phyloP scores from a whole-genome alignment of 1,284 basidiomycete genomes.

The Cerrena zonata region DNA sequence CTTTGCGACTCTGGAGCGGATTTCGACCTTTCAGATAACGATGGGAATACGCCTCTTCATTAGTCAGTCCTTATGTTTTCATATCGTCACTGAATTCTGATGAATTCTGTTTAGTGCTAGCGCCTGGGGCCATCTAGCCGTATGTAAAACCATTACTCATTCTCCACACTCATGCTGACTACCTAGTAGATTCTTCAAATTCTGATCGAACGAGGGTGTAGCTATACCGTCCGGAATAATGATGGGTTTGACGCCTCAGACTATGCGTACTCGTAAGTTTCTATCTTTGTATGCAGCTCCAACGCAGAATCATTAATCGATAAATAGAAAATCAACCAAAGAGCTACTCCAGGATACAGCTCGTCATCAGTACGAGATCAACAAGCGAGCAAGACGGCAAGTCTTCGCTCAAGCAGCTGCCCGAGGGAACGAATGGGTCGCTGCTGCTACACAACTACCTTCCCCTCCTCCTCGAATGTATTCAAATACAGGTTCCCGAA shows the following conservation, averaged over 20 bases:
- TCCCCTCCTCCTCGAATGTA: constrained; percentile 22
- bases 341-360: constrained; percentile 75
- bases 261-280: constrained; percentile 84
- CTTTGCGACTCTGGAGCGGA: constrained; percentile 85
- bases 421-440: constrained; percentile 54
- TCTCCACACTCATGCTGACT: constrained; percentile 15
- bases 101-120: constrained; percentile 54
- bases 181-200: constrained; percentile 69
- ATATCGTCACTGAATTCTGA: constrained; percentile 1
- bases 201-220: constrained; percentile 83
- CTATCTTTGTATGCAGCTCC: too few relatives aligned
- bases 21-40: constrained; percentile 79
- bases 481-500: constrained; percentile 35
- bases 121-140: constrained; percentile 76
- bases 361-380: constrained; percentile 66
- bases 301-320: too few relatives aligned
- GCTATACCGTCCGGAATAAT: constrained; percentile 76
- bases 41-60: constrained; percentile 89
- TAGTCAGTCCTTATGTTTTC: constrained; percentile 55
- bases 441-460: constrained; percentile 28
- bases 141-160: constrained; percentile 32
- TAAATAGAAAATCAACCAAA: too few relatives aligned
- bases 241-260: constrained; percentile 88
- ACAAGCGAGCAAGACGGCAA: constrained; percentile 65
- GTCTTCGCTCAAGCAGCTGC: constrained; percentile 65